Evolutionary conservation across 2,329 filamentous ascomycete species (phyloP), one percentile per base, ranked within the genome.

Genomic region (Neonectria ditissima): DNA sequence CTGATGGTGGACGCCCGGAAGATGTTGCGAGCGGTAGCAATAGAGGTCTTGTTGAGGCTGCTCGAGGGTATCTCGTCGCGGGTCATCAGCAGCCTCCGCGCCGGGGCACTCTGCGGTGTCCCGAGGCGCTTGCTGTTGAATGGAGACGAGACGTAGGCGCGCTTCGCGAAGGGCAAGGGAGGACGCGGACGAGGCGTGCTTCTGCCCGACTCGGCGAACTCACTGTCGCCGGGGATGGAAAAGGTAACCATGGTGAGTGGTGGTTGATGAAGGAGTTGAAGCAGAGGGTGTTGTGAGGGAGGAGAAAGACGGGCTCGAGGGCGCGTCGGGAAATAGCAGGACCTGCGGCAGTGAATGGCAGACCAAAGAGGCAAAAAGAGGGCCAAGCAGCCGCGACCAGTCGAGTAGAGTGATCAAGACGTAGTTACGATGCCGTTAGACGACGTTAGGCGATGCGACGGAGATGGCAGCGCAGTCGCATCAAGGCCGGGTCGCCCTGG

Each of bases 101-200:
- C 70, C 1, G 80, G 76, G 41, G 77, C 75, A 50, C 75, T 74
- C 61, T 79, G 76, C 14, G 80, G 80, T 11, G 80, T 80, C 45
- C 77, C 77, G 22, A 79, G 67, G 44, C 79, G 78, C 72, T 75
- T 80, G 55, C 55, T 66, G 52, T 72, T 66, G 59, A 71, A 77
- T 11, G 79, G 80, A n/a, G 80, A 81, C 26, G 78, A 76, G 61
- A 76, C 76, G 65, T 78, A 80, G 65, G 73, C 73, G 69, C 81
- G 81, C 72, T 80, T 82, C 62, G 81, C 79, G 67, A 83, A 83
- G 28, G 80, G 79, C 57, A 83, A 74, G 55, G 76, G 77, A 57
- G 81, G 77, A 53, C 79, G 80, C 59, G 80, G 73, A 55, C 74
- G 74, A 43, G 80, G 80, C 24, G 80, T 81, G 72, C 74, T 72